Percentiles rank a stretch among this genome's conserved stretches.
Evolutionary conservation across 2,329 filamentous ascomycete species (phyloP).

Genomic region (Verticillium longisporum): DNA sequence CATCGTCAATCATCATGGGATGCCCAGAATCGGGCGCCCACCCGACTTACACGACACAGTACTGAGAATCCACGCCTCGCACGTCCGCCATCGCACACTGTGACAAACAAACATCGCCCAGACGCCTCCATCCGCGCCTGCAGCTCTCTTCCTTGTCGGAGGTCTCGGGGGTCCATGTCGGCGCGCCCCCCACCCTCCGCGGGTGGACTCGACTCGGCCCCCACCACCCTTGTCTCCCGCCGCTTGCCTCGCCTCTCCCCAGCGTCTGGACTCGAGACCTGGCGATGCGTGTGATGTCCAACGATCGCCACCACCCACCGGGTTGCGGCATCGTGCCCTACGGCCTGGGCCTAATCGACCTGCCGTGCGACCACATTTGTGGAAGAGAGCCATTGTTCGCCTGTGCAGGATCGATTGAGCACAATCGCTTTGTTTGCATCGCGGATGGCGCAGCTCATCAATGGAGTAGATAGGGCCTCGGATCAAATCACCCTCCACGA

Average conservation of each 20-base stretch:
- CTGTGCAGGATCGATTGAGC: too few species aligned
- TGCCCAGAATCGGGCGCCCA: not conserved
- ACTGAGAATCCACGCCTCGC: not conserved
- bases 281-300: not conserved
- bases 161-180: not conserved
- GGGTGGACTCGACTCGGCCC: not conserved
- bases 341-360: too few species aligned
- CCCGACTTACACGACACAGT: slow-evolving; percentile 4
- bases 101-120: not conserved
- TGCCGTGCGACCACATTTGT: too few species aligned
- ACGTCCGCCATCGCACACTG: slow-evolving; percentile 4
- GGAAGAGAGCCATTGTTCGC: too few species aligned
- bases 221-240: not conserved
- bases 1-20: too few species aligned
- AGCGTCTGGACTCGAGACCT: not conserved
- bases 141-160: not conserved
- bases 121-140: not conserved
- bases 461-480: too few species aligned
- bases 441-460: not conserved
- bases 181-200: too few species aligned
- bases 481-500: too few species aligned
- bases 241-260: too few species aligned
- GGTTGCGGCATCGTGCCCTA: not conserved
- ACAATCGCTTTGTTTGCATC: not conserved
- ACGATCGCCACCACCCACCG: not conserved